Percentiles rank a stretch among this genome's conserved stretches.
These are phyloP conservation scores for Eragrostis nindensis DNA, from an alignment of 176 grass and related monocot genomes.

Conservation along the genomic window DNA sequence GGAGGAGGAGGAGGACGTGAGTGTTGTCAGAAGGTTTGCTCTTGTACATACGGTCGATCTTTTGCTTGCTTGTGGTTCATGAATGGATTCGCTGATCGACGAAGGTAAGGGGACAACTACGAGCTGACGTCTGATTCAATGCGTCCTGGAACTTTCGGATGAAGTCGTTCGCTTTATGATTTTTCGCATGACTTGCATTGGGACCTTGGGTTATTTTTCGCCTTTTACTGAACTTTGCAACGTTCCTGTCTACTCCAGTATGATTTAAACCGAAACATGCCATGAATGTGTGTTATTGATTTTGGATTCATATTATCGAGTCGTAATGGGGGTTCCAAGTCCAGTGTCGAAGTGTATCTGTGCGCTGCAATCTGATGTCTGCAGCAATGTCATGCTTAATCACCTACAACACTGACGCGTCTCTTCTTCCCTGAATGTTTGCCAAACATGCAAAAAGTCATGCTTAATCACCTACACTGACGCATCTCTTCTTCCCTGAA, in stretches of 20 bases:
- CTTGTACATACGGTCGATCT: slow-evolving; percentile 12
- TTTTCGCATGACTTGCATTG: slow-evolving; percentile 2
- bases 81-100: slow-evolving; percentile 26
- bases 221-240: neutral
- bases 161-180: neutral
- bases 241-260: no score
- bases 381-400: no score
- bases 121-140: neutral
- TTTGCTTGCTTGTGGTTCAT: slow-evolving; percentile 30
- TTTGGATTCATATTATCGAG: no score
- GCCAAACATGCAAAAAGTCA: no score
- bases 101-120: neutral
- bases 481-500: no score
- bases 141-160: neutral
- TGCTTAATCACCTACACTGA: no score
- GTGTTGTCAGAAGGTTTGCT: neutral
- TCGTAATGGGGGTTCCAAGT: no score
- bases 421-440: no score
- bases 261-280: neutral
- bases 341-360: no score
- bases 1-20: slow-evolving; percentile 2
- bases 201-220: neutral
- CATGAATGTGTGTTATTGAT: neutral
- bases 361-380: no score
- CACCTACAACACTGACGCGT: no score